phyloP scores from a whole-genome alignment of 2,329 filamentous ascomycete genomes.

The Fusarium sp. region DNA sequence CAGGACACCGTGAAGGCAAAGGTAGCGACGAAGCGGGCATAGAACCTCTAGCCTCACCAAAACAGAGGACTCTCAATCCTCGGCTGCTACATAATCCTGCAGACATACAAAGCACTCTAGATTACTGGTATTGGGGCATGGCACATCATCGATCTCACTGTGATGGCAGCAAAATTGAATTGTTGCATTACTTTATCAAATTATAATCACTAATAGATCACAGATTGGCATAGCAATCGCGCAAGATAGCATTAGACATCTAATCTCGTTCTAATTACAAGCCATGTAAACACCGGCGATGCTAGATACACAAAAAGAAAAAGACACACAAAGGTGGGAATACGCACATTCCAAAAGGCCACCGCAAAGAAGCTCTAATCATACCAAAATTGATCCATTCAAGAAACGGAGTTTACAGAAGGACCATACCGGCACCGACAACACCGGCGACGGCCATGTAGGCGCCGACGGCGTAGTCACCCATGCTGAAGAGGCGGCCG shows the following conservation, averaged over 20 bases:
- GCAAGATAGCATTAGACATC: constrained; percentile 43
- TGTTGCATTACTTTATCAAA: neutral
- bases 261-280: constrained; percentile 45
- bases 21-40: neutral
- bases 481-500: constrained; percentile 56
- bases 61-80: neutral
- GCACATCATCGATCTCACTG: neutral
- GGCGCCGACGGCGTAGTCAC: constrained; percentile 60
- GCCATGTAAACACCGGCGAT: constrained; percentile 45
- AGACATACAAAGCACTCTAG: neutral
- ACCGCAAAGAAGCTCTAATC: constrained; percentile 38
- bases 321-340: constrained; percentile 33
- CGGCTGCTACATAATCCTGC: neutral
- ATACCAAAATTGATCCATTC: constrained; percentile 24
- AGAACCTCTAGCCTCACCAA: neutral
- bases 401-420: constrained; percentile 57
- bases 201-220: neutral
- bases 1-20: neutral
- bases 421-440: constrained; percentile 64
- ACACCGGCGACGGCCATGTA: constrained; percentile 64
- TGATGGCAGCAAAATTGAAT: neutral
- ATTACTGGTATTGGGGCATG: neutral
- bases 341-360: constrained; percentile 35
- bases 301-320: constrained; percentile 43
- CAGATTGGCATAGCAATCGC: constrained; percentile 33